Percentiles rank a stretch among this genome's conserved stretches.
Evolutionary conservation across 441 rosid species (phyloP).

Genomic region (Macaranga tanarius): DNA sequence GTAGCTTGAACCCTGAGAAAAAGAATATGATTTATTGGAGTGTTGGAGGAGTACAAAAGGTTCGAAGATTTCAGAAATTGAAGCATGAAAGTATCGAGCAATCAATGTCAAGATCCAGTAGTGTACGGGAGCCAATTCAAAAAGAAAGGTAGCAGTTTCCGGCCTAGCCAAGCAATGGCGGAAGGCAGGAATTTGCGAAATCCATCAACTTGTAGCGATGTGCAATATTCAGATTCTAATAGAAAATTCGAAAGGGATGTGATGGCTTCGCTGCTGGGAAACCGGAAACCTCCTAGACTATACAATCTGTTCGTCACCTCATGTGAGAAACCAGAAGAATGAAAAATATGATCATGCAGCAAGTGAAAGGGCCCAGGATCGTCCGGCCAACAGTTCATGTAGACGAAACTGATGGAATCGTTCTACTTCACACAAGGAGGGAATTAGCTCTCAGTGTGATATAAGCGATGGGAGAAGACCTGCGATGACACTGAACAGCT

Average conservation of each 20-base stretch:
- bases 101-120: neutral
- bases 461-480: too few relatives aligned
- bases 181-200: neutral
- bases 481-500: too few relatives aligned
- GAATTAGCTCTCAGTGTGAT: too few relatives aligned
- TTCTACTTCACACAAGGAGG: too few relatives aligned
- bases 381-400: too few relatives aligned
- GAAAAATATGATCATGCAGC: too few relatives aligned
- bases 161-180: neutral
- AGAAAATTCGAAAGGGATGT: neutral
- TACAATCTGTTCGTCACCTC: neutral
- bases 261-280: neutral
- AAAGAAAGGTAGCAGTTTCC: neutral
- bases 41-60: neutral
- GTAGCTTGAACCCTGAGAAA: slow-evolving; percentile 2
- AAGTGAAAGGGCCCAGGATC: too few relatives aligned
- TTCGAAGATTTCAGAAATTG: neutral
- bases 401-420: too few relatives aligned
- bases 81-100: neutral
- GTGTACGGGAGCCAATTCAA: neutral
- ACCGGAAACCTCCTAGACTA: neutral
- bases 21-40: neutral
- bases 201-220: neutral
- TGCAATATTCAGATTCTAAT: neutral
- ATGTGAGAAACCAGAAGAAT: neutral